phyloP scores from a whole-genome alignment of 441 rosid species.

The Pelargonium myrrhifolium region DNA sequence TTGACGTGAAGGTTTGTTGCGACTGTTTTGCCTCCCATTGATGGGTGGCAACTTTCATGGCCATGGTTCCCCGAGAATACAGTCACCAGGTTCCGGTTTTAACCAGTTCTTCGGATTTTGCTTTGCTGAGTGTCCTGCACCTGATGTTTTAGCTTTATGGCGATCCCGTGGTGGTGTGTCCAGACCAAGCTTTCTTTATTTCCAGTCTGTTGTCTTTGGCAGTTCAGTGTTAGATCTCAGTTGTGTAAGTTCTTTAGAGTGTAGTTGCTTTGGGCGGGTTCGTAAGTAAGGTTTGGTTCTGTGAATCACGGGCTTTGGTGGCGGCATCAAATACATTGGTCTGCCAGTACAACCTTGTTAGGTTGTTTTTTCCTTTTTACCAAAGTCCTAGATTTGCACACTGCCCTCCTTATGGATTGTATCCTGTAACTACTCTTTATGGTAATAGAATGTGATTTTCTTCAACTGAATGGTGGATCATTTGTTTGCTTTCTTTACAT shows the following conservation, averaged over 20 bases:
- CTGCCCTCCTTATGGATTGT: conserved; percentile 28
- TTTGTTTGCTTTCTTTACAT: too few relatives aligned
- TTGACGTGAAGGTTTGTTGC: conserved; percentile 31
- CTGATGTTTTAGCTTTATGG: conserved; percentile 23
- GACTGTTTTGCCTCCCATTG: conserved; percentile 22
- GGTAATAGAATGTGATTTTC: conserved; percentile 17
- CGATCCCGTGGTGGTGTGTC: neutral
- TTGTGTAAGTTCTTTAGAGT: conserved; percentile 17
- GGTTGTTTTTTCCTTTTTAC: conserved; percentile 22
- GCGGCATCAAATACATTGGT: conserved; percentile 35
- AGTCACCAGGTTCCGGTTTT: conserved; percentile 28
- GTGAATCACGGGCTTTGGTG: conserved; percentile 37
- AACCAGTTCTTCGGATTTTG: conserved; percentile 13
- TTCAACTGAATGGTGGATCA: conserved; percentile 28
- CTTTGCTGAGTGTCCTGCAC: conserved; percentile 24
- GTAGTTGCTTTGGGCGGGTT: conserved; percentile 26
- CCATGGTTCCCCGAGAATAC: conserved; percentile 40
- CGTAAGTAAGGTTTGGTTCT: conserved; percentile 17
- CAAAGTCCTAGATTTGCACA: conserved; percentile 22
- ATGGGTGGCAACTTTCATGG: conserved; percentile 25
- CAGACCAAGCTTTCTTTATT: neutral
- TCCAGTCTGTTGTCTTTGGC: conserved; percentile 8
- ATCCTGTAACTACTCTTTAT: conserved; percentile 19
- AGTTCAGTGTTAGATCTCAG: neutral
- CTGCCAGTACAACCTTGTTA: conserved; percentile 31